These are phyloP conservation scores for Pseudogymnoascus sp. DNA, from an alignment of 2,329 filamentous ascomycete species.

Conservation along the genomic window DNA sequence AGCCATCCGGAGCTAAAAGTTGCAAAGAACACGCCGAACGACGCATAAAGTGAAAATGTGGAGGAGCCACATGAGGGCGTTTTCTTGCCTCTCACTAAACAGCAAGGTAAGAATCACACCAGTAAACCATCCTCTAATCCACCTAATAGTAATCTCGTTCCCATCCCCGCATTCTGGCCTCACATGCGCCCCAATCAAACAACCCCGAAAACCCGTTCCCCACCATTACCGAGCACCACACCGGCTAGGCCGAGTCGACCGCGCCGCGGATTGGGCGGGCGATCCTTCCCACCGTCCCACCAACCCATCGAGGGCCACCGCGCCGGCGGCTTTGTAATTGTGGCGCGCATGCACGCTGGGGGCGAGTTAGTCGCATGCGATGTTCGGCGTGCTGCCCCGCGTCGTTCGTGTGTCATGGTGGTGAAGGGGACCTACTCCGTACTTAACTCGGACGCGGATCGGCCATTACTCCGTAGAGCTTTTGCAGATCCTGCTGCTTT, in stretches of 20 bases:
- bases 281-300: neutral
- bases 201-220: neutral
- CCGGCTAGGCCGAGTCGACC: neutral
- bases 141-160: neutral
- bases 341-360: neutral
- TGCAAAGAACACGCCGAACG: neutral
- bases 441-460: neutral
- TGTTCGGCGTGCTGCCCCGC: neutral
- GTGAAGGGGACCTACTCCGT: neutral
- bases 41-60: neutral
- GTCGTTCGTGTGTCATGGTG: neutral
- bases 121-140: neutral
- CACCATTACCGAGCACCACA: neutral
- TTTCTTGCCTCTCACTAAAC: neutral
- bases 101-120: neutral
- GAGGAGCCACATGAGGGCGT: neutral
- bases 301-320: neutral
- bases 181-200: neutral
- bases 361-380: neutral
- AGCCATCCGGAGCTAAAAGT: neutral
- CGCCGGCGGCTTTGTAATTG: neutral
- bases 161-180: neutral
- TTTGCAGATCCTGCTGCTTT: neutral
- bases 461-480: conserved; percentile 4
- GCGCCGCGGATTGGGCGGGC: neutral